These are phyloP conservation scores for Coccomyxa sp. DNA, from an alignment of 139 green algal genomes.

Conservation along the genomic window DNA sequence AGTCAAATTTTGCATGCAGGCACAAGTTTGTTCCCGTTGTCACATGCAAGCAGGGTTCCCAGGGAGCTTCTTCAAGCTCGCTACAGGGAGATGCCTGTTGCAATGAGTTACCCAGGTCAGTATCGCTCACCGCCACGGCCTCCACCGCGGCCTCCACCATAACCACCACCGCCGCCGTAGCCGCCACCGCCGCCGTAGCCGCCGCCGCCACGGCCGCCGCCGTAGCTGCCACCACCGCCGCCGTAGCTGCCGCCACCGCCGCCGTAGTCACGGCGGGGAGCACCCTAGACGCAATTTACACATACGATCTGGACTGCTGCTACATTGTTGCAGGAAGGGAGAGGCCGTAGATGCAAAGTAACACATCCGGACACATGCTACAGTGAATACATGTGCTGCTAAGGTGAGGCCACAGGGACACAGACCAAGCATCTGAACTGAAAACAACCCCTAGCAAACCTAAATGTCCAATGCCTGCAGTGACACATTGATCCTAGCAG, in stretches of 20 bases:
- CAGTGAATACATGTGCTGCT: background rate
- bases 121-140: conserved; percentile 6
- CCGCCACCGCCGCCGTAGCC: background rate
- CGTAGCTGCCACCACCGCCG: conserved; percentile 9
- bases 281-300: background rate
- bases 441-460: too few relatives aligned
- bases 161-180: conserved; percentile 13
- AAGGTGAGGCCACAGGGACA: background rate
- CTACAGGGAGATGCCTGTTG: background rate
- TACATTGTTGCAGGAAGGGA: background rate
- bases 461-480: too few relatives aligned
- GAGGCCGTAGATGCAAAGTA: background rate
- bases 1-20: background rate
- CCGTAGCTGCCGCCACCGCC: background rate
- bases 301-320: background rate
- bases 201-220: conserved; percentile 9
- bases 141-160: background rate
- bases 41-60: background rate
- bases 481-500: too few relatives aligned
- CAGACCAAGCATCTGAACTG: background rate
- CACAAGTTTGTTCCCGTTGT: background rate
- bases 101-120: background rate
- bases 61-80: background rate
- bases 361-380: background rate
- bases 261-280: conserved; percentile 8